Base-by-base conservation (phyloP, 257 asterid genomes). In the Nicotiana knightiana region DNA sequence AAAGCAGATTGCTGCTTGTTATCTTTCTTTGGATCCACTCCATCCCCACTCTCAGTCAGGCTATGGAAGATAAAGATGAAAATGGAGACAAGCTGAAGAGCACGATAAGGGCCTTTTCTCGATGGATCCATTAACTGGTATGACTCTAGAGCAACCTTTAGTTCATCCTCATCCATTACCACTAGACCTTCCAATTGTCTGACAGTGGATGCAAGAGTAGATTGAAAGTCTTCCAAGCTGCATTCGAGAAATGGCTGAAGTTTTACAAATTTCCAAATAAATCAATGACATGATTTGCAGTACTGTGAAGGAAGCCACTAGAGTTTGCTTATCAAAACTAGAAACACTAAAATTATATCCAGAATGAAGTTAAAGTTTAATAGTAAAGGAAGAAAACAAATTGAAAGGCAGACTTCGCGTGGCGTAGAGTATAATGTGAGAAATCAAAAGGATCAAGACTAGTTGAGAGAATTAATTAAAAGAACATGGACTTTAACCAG, bases 211-310 rank as follows among this genome's bases (percentile, higher is more conserved):
- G 96, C 91, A 61, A 95, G 86, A 24, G 89, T 82, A 85, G 87
- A 63, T 0, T 92, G 91, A 82, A 91, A 93, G 67, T 91, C 95
- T 82, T 93, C 97, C 90, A 89, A 89, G 83, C 99, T 95, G 97
- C 87, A 89, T 68, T 10, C 63, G 82, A 6, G 11, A 73, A 77
- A 82, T 71, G 9, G 68, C 63, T 63, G 82, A 77, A 64, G 62
- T 61, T 2, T 61, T 61, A 28, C n/a, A 32, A 30, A 26, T 37
- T 48, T 63, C 24, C 26, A 61, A 37, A 82, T 73, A 77, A 80
- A 39, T 51, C 54, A 76, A 18, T 66, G 57, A 67, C 35, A 85
- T 67, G 48, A 83, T 61, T 32, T 28, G 46, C 54, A 76, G 39
- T 53, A 3, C 39, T 51, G 46, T 80, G 43, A 67, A 81, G 83